These are phyloP conservation scores for Periconia digitata DNA, from an alignment of 2,329 filamentous ascomycete genomes.

Conservation along the genomic window DNA sequence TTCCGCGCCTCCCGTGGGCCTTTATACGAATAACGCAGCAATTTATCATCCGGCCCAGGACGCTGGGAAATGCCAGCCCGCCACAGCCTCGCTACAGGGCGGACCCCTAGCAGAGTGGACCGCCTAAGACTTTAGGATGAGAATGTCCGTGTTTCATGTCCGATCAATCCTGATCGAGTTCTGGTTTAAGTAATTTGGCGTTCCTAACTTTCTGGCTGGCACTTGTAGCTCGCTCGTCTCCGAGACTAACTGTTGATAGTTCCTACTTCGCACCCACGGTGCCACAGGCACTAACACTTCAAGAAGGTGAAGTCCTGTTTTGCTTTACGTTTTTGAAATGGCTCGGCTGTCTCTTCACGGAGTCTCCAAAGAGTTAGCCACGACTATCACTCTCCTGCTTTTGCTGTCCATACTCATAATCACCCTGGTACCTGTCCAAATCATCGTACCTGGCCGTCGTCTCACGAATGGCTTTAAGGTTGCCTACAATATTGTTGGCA, in stretches of 20 bases:
- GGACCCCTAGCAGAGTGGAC: too few species aligned
- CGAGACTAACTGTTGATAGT: not conserved
- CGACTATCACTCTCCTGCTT: not conserved
- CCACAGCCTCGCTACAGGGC: too few species aligned
- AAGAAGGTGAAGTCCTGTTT: not conserved
- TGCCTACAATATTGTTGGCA: slow-evolving; percentile 7
- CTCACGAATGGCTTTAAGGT: slow-evolving; percentile 9
- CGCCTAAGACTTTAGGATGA: too few species aligned
- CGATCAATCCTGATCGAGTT: too few species aligned
- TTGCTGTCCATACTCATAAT: slow-evolving; percentile 1
- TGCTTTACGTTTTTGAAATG: not conserved
- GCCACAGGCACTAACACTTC: not conserved
- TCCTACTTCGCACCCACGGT: not conserved
- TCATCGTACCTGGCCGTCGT: slow-evolving; percentile 2
- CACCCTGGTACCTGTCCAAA: not conserved
- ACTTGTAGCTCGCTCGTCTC: not conserved
- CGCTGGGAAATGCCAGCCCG: too few species aligned
- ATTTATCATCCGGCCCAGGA: too few species aligned
- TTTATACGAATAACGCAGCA: too few species aligned
- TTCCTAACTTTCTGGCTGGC: not conserved
- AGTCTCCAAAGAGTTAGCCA: not conserved
- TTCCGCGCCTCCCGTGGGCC: too few species aligned
- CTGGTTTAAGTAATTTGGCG: not conserved
- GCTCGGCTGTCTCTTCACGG: not conserved
- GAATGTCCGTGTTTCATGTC: too few species aligned